Percentiles rank a stretch among this genome's conserved stretches.
These are phyloP conservation scores for Cokeromyces recurvatus DNA, from an alignment of 371 early-diverging fungal species.

Conservation along the genomic window DNA sequence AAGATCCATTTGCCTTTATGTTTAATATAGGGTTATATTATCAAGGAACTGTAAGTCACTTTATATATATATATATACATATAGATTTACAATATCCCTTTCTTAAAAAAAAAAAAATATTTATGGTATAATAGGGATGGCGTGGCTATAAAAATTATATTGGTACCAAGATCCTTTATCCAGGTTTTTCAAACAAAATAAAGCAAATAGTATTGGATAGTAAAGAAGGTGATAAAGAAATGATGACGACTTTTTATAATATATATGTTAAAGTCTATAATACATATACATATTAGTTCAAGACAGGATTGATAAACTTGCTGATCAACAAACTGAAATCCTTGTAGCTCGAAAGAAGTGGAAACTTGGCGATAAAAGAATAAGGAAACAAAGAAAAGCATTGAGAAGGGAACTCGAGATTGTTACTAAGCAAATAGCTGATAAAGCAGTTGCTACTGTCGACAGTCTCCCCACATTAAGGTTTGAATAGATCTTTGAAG, in stretches of 20 bases:
- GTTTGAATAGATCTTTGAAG: constrained; percentile 29
- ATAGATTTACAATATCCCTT: no score
- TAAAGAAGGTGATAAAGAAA: constrained; percentile 39
- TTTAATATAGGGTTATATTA: constrained; percentile 67
- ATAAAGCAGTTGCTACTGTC: constrained; percentile 67
- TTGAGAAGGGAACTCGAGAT: constrained; percentile 48
- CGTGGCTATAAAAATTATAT: constrained; percentile 77
- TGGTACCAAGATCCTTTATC: constrained; percentile 69
- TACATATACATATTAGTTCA: constrained; percentile 6
- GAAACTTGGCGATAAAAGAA: constrained; percentile 15
- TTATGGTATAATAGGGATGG: no score
- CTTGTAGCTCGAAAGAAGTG: constrained; percentile 27
- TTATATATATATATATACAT: no score
- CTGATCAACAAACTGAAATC: constrained; percentile 40
- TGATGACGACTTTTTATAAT: neutral
- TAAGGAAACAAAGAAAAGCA: constrained; percentile 30
- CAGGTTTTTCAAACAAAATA: constrained; percentile 60
- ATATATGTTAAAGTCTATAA: neutral
- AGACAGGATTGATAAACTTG: constrained; percentile 37
- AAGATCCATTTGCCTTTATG: constrained; percentile 77
- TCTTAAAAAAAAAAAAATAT: no score
- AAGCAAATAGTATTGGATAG: constrained; percentile 52
- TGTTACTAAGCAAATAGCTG: constrained; percentile 58
- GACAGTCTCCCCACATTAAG: constrained; percentile 58
- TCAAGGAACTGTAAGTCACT: constrained; percentile 57